Evolutionary conservation across 1,284 basidiomycete species (phyloP), one percentile per base, ranked within the genome.

Genomic region (Apiotrichum veenhuisii): DNA sequence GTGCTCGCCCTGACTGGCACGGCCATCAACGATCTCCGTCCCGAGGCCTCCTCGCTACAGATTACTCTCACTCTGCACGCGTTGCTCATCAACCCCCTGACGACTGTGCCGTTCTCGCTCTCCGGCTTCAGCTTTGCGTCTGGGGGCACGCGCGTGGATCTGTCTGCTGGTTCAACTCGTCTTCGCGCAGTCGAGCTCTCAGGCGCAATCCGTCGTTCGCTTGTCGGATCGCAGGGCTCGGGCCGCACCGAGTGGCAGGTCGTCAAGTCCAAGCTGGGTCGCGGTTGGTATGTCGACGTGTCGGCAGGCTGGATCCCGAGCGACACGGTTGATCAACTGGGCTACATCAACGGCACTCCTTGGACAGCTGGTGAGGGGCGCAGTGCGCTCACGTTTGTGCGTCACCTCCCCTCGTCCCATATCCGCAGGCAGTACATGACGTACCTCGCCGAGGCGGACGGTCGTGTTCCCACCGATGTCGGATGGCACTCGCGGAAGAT

Each of bases 401-500:
- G 73, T 40, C 71, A 74, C 55, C 57, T 75, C 50, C 75, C 64
- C 59, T 72, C 41, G 43, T 49, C 54, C 5, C 89, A 92, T 72
- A 84, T 85, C 2, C 83, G 87, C 69, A 80, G 89, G 51, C 72
- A 73, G 34, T 87, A 87, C 71, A 80, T 91, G 69, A 84, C 86
- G 64, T 79, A 81, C 42, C 78, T 95, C n/a, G 85, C 89, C 15
- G 82, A 86, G 62, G 86, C 87, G 14, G 89, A 91, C 64, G 92
- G 92, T 1, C 90, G 91, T 66, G 93, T 96, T 4, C 87, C 83
- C 66, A 91, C 88, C 68, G 88, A 87, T 5, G 84, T 93, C 2
- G 95, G 95, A 0, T 98, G 95, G 94, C 92, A 97, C 77, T 86
- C 89, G 36, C 80, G 92, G 52, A 98, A 98, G 80, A 94, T 97